Evolutionary conservation across 176 grass and related monocot species (phyloP).

Genomic region (Triticum dicoccoides): DNA sequence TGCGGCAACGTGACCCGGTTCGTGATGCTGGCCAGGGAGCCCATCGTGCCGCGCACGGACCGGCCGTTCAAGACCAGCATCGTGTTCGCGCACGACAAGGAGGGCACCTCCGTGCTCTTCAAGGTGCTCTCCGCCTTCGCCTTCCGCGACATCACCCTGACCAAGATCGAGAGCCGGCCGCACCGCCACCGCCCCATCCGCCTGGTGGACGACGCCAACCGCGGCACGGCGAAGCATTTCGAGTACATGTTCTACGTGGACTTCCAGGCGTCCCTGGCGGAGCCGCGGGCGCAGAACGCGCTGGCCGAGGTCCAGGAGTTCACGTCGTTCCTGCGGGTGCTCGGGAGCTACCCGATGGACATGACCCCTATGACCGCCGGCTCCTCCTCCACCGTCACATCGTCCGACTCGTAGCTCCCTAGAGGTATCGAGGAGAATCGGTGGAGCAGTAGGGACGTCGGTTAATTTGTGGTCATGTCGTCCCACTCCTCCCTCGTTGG

Average conservation of each 20-base stretch:
- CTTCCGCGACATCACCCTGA: slow-evolving; percentile 76
- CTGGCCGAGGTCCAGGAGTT: slow-evolving; percentile 91
- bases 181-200: slow-evolving; percentile 79
- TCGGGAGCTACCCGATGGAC: slow-evolving; percentile 96
- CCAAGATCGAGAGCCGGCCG: slow-evolving; percentile 94
- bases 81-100: slow-evolving; percentile 82
- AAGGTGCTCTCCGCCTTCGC: slow-evolving; percentile 91
- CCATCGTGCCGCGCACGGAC: slow-evolving; percentile 90
- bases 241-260: slow-evolving; percentile 99
- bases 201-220: slow-evolving; percentile 88
- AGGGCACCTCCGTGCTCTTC: slow-evolving; percentile 86
- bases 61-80: slow-evolving; percentile 95
- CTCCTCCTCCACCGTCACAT: slow-evolving; percentile 42
- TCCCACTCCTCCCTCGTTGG: slow-evolving; percentile 27
- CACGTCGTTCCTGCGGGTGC: slow-evolving; percentile 83
- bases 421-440: slow-evolving; percentile 7
- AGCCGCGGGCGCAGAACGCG: slow-evolving; percentile 83
- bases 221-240: slow-evolving; percentile 91
- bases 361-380: slow-evolving; percentile 77
- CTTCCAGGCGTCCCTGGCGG: slow-evolving; percentile 81
- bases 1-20: slow-evolving; percentile 81
- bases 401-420: slow-evolving; percentile 21
- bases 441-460: slow-evolving; percentile 25
- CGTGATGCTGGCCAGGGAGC: slow-evolving; percentile 89
- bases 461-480: slow-evolving; percentile 28